phyloP scores from a whole-genome alignment of 129 eudicot genomes.

The Scalesia atractyloides region DNA sequence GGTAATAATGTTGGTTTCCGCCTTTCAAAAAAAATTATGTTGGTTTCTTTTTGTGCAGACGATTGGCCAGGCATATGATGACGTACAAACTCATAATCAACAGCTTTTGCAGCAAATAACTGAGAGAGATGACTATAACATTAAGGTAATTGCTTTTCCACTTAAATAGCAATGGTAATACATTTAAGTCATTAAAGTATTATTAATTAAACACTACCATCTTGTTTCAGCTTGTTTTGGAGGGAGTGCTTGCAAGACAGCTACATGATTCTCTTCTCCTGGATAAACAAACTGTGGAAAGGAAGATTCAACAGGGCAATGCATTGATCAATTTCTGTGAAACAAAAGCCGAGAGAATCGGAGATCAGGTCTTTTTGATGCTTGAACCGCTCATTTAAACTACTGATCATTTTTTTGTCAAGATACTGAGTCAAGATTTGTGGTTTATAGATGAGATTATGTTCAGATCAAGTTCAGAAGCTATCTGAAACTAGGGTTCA shows the following conservation, averaged over 20 bases:
- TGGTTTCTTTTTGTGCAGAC: conserved; percentile 51
- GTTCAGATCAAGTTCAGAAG: conserved; percentile 72
- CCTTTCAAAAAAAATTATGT: too few relatives aligned
- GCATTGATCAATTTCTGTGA: conserved; percentile 49
- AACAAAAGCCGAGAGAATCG: conserved; percentile 68
- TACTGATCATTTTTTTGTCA: neutral
- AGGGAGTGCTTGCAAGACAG: conserved; percentile 79
- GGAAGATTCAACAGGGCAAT: conserved; percentile 56
- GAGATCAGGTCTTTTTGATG: conserved; percentile 71
- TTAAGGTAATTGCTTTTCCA: conserved; percentile 50
- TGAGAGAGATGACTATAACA: conserved; percentile 94
- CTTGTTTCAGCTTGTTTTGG: conserved; percentile 75
- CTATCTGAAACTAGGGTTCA: conserved; percentile 74
- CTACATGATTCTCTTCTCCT: conserved; percentile 49
- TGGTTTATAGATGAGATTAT: conserved; percentile 52
- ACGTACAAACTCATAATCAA: conserved; percentile 85
- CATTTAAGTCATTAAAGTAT: neutral
- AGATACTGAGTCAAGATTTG: conserved; percentile 25
- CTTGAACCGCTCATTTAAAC: neutral
- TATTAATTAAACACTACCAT: conserved; percentile 8
- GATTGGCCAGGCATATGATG: conserved; percentile 94
- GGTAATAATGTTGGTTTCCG: neutral
- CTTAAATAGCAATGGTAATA: neutral
- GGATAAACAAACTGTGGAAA: conserved; percentile 63
- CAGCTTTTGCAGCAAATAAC: conserved; percentile 92